These are phyloP conservation scores for Microglena sp. DNA, from an alignment of 139 green algal species.

Conservation along the genomic window DNA sequence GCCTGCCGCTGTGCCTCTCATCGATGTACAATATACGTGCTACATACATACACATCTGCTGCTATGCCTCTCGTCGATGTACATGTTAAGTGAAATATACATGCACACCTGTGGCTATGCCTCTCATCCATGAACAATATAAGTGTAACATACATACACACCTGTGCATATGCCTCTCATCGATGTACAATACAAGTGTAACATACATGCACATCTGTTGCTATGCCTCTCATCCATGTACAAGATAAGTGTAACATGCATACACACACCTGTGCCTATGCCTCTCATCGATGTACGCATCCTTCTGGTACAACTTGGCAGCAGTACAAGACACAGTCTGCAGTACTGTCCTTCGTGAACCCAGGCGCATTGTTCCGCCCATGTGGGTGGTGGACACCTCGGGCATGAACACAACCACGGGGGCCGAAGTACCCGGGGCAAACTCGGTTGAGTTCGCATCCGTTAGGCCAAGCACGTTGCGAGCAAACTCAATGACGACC, in stretches of 20 bases:
- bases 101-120: slow-evolving; percentile 91
- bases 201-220: no score
- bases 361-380: slow-evolving; percentile 97
- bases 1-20: no score
- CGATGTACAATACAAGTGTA: no score
- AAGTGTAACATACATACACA: no score
- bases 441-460: slow-evolving; percentile 91
- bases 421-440: slow-evolving; percentile 56
- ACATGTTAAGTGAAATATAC: no score
- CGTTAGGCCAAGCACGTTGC: slow-evolving; percentile 72
- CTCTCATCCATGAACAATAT: no score
- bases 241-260: no score
- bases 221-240: no score
- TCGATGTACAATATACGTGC: no score
- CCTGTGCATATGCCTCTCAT: no score
- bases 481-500: slow-evolving; percentile 96
- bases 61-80: no score
- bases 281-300: slow-evolving; percentile 81
- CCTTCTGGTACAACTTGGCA: slow-evolving; percentile 87
- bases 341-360: slow-evolving; percentile 76
- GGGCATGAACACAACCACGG: slow-evolving; percentile 96
- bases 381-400: slow-evolving; percentile 79
- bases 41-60: no score
- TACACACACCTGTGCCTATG: slow-evolving; percentile 94
- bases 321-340: slow-evolving; percentile 81